These are phyloP conservation scores for Aspergillus haitiensis DNA, from an alignment of 495 filamentous ascomycete genomes.

Conservation along the genomic window DNA sequence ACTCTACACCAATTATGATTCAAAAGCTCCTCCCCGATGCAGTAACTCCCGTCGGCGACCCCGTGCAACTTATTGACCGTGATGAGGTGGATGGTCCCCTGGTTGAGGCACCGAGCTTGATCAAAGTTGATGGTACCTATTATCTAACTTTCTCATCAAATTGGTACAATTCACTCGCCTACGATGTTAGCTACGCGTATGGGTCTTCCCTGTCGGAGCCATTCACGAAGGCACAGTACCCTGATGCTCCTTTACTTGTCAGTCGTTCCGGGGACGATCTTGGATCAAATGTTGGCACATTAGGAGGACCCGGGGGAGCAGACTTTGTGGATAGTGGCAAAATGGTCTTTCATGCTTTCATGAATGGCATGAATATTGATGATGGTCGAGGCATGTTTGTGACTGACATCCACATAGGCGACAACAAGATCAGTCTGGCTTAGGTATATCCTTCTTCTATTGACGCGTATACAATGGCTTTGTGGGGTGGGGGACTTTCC, in stretches of 20 bases:
- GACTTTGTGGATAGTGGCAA: slow-evolving; percentile 1
- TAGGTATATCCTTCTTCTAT: no score
- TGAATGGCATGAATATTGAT: slow-evolving; percentile 1
- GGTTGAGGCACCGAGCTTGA: slow-evolving; percentile 61
- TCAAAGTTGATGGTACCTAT: slow-evolving; percentile 48
- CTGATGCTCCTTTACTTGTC: slow-evolving; percentile 15
- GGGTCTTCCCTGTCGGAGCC: slow-evolving; percentile 46
- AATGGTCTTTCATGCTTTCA: slow-evolving; percentile 4
- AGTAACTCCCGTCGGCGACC: slow-evolving; percentile 48
- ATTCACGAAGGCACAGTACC: slow-evolving; percentile 41
- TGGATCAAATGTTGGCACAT: background rate
- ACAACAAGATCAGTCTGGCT: slow-evolving; percentile 3
- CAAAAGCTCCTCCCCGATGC: slow-evolving; percentile 56
- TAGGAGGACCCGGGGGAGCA: slow-evolving; percentile 1
- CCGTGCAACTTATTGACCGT: slow-evolving; percentile 57
- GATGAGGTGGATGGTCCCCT: slow-evolving; percentile 56
- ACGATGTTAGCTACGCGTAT: slow-evolving; percentile 58
- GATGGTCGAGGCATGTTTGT: slow-evolving; percentile 6
- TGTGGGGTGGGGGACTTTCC: no score
- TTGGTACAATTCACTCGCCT: slow-evolving; percentile 51
- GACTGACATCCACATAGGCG: background rate
- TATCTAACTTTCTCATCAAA: slow-evolving; percentile 63
- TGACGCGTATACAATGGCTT: no score
- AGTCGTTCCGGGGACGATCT: slow-evolving; percentile 10
- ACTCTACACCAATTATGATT: slow-evolving; percentile 60